phyloP scores from a whole-genome alignment of 1,139 yeast species.

The Lodderomyces pseudojiufengensis region DNA sequence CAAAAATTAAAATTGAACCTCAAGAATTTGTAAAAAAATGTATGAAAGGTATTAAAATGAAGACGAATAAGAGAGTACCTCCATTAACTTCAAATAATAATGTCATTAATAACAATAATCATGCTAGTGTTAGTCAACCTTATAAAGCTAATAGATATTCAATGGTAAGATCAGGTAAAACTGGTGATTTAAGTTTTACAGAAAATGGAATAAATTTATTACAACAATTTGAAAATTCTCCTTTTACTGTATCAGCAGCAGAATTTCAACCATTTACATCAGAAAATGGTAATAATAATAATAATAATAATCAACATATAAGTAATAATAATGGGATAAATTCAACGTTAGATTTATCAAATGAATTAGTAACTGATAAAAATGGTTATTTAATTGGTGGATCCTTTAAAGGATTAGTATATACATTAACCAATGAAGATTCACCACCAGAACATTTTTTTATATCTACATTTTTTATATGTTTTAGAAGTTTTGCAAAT shows the following conservation, averaged over 20 bases:
- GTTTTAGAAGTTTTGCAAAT: slow-evolving; percentile 71
- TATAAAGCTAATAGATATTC: slow-evolving; percentile 48
- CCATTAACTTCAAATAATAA: not conserved
- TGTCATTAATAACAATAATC: slow-evolving; percentile 4
- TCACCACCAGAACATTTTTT: slow-evolving; percentile 69
- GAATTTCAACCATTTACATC: slow-evolving; percentile 38
- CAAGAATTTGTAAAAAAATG: slow-evolving; percentile 59
- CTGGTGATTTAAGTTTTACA: slow-evolving; percentile 52
- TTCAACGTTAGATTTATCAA: slow-evolving; percentile 12
- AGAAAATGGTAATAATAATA: slow-evolving; percentile 8
- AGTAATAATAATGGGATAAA: too few relatives aligned
- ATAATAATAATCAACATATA: too few relatives aligned
- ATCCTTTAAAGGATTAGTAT: slow-evolving; percentile 71
- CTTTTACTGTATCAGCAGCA: slow-evolving; percentile 41
- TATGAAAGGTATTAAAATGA: slow-evolving; percentile 40
- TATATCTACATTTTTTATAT: slow-evolving; percentile 72
- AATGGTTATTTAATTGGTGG: slow-evolving; percentile 68
- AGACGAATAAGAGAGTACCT: slow-evolving; percentile 6
- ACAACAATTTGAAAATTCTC: slow-evolving; percentile 39
- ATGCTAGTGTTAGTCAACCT: slow-evolving; percentile 14
- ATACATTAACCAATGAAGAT: slow-evolving; percentile 66
- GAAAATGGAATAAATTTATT: slow-evolving; percentile 56
- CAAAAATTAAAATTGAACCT: slow-evolving; percentile 55
- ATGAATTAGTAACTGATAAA: slow-evolving; percentile 46
- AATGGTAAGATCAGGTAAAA: slow-evolving; percentile 54